Base-by-base conservation (phyloP, 306 rosid genomes). In the Cucumis cinereus region DNA sequence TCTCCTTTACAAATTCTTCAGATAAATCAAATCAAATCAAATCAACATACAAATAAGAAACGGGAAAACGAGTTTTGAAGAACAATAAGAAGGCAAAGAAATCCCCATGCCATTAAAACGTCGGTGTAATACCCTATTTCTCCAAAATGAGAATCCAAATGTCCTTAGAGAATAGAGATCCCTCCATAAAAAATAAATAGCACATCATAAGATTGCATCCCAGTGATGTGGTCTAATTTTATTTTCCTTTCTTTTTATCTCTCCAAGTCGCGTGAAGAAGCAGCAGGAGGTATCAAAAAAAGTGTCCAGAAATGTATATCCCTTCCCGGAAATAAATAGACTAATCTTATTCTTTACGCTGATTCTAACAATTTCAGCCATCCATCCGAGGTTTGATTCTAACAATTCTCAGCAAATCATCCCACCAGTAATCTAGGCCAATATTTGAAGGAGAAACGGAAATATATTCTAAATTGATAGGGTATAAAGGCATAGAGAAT, bases 401-500 rank as follows among this genome's bases (percentile, higher is more conserved):
- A 26, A 24, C 59, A 24, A 70, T 49, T 28, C 47, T 50, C 16
- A 50, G 45, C 74, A 69, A 22, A 43, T 69, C 33, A 47, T 47
- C 13, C 12, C 75, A 45, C 24, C 41, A 68, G 35, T 11, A 68
- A 6, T 41, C 13, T 23, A 43, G 40, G 11, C 59, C 57, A 71
- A 28, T 73, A 72, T 50, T 72, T 30, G 53, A 22, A 64, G 76
- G 55, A 16, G 53, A 50, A 72, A 49, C 5, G 11, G 45, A 50
- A 47, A 50, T 10, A 50, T 50, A 52, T 72, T 72, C 76, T 52
- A 72, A 72, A 50, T 17, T 72, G 76, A 72, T 72, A 72, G 30
- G 76, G 76, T 50, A 72, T 72, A 72, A 72, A 72, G 47, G 76
- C 28, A 10, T 47, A 72, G 45, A 52, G 76, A 72, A 72, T 72